Percentiles rank a stretch among this genome's conserved stretches.
phyloP scores from a whole-genome alignment of 1,284 basidiomycete species.

The Pyrrhoderma noxium region DNA sequence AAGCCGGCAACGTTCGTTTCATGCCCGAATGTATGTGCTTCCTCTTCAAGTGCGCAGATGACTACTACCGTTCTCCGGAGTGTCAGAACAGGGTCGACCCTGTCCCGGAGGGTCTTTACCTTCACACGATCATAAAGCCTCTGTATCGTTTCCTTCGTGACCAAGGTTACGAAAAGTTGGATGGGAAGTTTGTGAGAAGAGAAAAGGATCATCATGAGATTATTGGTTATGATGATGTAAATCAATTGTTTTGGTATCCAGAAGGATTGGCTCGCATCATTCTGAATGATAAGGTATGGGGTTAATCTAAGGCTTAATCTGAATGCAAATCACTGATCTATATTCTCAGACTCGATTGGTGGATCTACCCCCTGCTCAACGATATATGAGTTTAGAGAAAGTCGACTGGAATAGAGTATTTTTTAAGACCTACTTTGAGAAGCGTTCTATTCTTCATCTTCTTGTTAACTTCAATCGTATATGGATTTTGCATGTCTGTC shows the following conservation, averaged over 20 bases:
- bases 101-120: conserved; percentile 92
- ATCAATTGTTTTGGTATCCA: conserved; percentile 99
- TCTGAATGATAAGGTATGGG: conserved; percentile 76
- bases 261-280: conserved; percentile 94
- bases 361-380: conserved; percentile 82
- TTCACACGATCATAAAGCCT: conserved; percentile 89
- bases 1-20: conserved; percentile 96
- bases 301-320: conserved; percentile 1
- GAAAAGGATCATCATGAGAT: conserved; percentile 95
- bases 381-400: conserved; percentile 85
- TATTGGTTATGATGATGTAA: conserved; percentile 99
- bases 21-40: conserved; percentile 97
- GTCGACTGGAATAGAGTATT: conserved; percentile 91
- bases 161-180: conserved; percentile 93
- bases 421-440: conserved; percentile 96
- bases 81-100: conserved; percentile 94
- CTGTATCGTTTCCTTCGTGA: conserved; percentile 95
- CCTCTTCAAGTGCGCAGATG: conserved; percentile 99
- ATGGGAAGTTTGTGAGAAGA: conserved; percentile 90
- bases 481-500: conserved; percentile 87
- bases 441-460: conserved; percentile 85
- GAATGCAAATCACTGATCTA: conserved; percentile 7
- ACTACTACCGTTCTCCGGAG: conserved; percentile 97
- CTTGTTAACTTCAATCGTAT: conserved; percentile 97
- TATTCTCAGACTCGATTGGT: conserved; percentile 72